Percentiles rank a stretch among this genome's conserved stretches.
Evolutionary conservation across 2,329 filamentous ascomycete species (phyloP).

Genomic region (Neofusicoccum kwambonambiense): DNA sequence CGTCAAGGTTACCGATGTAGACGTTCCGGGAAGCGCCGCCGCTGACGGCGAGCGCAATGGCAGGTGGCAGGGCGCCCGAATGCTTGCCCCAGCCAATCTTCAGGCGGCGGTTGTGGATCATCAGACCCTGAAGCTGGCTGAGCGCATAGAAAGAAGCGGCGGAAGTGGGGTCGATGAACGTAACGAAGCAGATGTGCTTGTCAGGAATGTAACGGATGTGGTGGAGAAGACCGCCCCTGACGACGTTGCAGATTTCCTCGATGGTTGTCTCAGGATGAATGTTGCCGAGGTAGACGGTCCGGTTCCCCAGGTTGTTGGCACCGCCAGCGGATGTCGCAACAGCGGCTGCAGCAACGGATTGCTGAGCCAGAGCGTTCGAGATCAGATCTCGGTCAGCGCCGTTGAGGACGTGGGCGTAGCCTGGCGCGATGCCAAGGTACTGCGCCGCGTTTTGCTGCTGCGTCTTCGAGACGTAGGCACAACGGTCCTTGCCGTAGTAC

Average conservation of each 20-base stretch:
- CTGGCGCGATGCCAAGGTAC: conserved; percentile 94
- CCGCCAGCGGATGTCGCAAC: conserved; percentile 95
- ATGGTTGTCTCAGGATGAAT: conserved; percentile 99
- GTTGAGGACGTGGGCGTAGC: conserved; percentile 94
- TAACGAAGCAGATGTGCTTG: conserved; percentile 99
- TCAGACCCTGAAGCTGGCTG: conserved; percentile 94
- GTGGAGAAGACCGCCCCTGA: conserved; percentile 89
- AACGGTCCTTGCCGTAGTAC: conserved; percentile 98
- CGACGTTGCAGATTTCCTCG: conserved; percentile 99
- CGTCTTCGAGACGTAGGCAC: conserved; percentile 98
- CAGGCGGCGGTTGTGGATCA: conserved; percentile 97
- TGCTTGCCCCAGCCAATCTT: conserved; percentile 99
- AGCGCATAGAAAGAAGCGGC: conserved; percentile 97
- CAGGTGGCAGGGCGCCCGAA: conserved; percentile 90
- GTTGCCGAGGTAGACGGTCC: conserved; percentile 96
- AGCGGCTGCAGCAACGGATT: conserved; percentile 93
- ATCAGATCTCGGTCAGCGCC: conserved; percentile 95
- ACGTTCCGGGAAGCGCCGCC: conserved; percentile 98
- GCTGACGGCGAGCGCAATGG: conserved; percentile 92
- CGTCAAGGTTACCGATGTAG: conserved; percentile 95
- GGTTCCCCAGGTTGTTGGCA: conserved; percentile 95
- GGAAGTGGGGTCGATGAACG: conserved; percentile 97
- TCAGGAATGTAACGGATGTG: conserved; percentile 99
- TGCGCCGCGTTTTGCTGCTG: conserved; percentile 99
- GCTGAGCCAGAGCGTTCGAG: conserved; percentile 91